Evolutionary conservation across 2,329 filamentous ascomycete species (phyloP).

Genomic region (Ustilaginoidea virens): DNA sequence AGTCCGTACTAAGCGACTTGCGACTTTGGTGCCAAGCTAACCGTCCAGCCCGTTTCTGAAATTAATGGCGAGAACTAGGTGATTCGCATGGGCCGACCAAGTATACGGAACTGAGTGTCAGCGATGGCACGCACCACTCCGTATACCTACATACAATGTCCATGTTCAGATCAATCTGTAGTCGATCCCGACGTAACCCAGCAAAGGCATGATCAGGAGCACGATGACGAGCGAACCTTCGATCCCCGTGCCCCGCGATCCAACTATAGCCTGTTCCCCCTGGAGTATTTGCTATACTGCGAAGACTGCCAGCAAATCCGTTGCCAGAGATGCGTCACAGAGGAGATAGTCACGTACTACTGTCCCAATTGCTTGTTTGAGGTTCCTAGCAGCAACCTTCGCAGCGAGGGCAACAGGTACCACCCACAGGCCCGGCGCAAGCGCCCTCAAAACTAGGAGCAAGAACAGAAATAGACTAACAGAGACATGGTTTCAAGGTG

Average conservation of each 20-base stretch:
- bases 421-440: too few relatives aligned
- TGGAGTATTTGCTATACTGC: constrained; percentile 90
- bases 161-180: constrained; percentile 37
- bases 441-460: neutral
- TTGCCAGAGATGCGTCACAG: constrained; percentile 78
- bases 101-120: constrained; percentile 3
- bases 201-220: constrained; percentile 23
- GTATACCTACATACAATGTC: constrained; percentile 53
- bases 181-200: constrained; percentile 17
- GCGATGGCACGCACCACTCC: constrained; percentile 37
- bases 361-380: constrained; percentile 94
- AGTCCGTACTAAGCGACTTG: too few relatives aligned
- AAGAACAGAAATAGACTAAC: neutral
- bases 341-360: constrained; percentile 91
- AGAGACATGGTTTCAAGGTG: constrained; percentile 40
- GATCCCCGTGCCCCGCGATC: constrained; percentile 73
- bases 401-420: constrained; percentile 84
- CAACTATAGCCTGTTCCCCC: constrained; percentile 82
- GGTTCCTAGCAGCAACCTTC: constrained; percentile 82
- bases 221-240: constrained; percentile 67
- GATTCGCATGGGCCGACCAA: too few relatives aligned
- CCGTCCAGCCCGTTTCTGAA: neutral
- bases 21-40: neutral
- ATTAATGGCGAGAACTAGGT: too few relatives aligned
- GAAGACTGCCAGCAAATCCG: constrained; percentile 95